Conservation (phyloP, 345 rosid genomes). For the Brassica nigra region DNA sequence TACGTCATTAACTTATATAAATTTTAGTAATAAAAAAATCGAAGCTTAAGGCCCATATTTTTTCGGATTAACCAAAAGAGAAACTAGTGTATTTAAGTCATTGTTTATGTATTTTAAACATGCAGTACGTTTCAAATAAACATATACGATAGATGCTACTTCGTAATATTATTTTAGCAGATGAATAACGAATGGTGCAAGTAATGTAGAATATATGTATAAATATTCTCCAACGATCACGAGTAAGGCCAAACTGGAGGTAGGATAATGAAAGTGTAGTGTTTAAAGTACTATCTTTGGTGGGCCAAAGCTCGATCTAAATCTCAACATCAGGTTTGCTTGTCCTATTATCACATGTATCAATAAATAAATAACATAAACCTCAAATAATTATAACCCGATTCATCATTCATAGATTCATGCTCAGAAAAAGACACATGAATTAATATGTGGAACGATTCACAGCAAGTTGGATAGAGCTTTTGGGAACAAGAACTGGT, state of each 20-base stretch:
- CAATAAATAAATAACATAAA: background rate
- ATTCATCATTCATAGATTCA: slow-evolving; percentile 11
- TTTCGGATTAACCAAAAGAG: background rate
- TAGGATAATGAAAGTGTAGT: slow-evolving; percentile 24
- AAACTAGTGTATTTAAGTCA: background rate
- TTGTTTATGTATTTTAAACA: background rate
- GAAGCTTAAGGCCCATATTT: background rate
- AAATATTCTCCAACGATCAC: slow-evolving; percentile 26
- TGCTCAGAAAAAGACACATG: slow-evolving; percentile 14
- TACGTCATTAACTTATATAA: background rate
- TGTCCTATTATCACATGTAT: slow-evolving; percentile 31
- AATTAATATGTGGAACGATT: background rate
- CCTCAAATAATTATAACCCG: background rate
- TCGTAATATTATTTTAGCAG: background rate
- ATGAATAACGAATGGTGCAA: background rate
- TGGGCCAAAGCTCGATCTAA: slow-evolving; percentile 37
- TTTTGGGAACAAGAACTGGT: background rate
- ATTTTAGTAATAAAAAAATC: background rate
- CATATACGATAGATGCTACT: background rate
- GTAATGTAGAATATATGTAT: slow-evolving; percentile 13
- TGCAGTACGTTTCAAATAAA: background rate
- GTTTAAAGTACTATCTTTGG: slow-evolving; percentile 31
- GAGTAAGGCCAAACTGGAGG: slow-evolving; percentile 15
- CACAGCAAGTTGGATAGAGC: background rate
- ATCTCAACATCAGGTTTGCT: slow-evolving; percentile 25